A percentile compares a stretch with the other conserved stretches of the same genome.
These are phyloP conservation scores for Metschnikowia baotianmanensis DNA, from an alignment of 805 yeast genomes.

Conservation along the genomic window DNA sequence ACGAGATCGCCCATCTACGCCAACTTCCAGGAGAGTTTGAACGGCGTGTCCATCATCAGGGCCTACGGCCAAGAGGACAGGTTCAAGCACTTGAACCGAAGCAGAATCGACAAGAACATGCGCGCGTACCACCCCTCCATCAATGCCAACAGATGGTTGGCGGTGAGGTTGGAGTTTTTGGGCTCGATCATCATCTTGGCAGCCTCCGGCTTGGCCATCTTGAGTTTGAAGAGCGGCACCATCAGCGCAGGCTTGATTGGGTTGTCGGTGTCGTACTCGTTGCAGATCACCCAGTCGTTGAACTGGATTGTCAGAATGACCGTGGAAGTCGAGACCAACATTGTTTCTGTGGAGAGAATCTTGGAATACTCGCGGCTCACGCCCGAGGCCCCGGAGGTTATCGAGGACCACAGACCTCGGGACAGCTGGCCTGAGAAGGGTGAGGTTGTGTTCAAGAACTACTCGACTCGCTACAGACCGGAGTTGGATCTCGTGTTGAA, in stretches of 20 bases:
- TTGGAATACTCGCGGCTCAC: slow-evolving; percentile 73
- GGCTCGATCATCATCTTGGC: slow-evolving; percentile 87
- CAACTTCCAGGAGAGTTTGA: slow-evolving; percentile 80
- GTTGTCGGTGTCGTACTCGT: slow-evolving; percentile 86
- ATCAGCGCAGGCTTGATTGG: slow-evolving; percentile 92
- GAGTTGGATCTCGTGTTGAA: slow-evolving; percentile 27
- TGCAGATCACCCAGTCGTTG: slow-evolving; percentile 87
- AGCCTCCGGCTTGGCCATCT: slow-evolving; percentile 78
- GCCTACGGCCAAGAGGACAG: slow-evolving; percentile 67
- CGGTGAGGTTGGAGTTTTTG: slow-evolving; percentile 85
- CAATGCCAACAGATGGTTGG: slow-evolving; percentile 95
- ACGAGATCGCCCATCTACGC: slow-evolving; percentile 79
- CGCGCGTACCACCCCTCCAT: slow-evolving; percentile 89
- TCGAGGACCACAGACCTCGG: slow-evolving; percentile 32
- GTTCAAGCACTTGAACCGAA: slow-evolving; percentile 60
- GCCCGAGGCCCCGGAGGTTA: slow-evolving; percentile 18
- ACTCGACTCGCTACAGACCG: slow-evolving; percentile 26
- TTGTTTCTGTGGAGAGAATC: slow-evolving; percentile 93
- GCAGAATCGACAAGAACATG: slow-evolving; percentile 80
- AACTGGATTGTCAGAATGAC: slow-evolving; percentile 99
- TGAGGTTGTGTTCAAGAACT: slow-evolving; percentile 23
- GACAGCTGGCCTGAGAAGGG: slow-evolving; percentile 25
- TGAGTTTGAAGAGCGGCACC: slow-evolving; percentile 61
- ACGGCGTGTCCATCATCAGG: slow-evolving; percentile 71
- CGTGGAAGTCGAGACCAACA: slow-evolving; percentile 95